phyloP scores from a whole-genome alignment of 768 basidiomycete species.

The Lyophyllum decastes region DNA sequence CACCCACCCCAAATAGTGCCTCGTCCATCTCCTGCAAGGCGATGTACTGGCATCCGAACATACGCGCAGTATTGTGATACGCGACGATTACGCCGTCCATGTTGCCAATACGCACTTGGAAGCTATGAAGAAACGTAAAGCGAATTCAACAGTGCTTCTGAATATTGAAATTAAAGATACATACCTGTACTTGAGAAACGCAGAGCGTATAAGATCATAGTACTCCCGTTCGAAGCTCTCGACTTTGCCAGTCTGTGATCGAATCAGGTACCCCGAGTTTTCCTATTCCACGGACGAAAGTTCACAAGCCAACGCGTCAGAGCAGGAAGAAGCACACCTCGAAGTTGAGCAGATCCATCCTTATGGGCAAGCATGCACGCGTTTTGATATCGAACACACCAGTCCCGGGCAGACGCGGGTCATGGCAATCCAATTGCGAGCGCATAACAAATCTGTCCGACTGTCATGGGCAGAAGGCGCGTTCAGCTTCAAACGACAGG shows the following conservation, averaged over 20 bases:
- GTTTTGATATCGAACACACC: conserved; percentile 98
- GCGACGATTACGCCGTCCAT: conserved; percentile 95
- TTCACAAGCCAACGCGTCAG: neutral
- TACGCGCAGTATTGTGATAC: conserved; percentile 82
- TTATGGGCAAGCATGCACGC: conserved; percentile 80
- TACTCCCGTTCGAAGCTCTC: conserved; percentile 93
- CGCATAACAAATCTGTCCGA: conserved; percentile 80
- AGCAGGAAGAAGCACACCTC: conserved; percentile 40
- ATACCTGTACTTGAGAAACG: conserved; percentile 92
- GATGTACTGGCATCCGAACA: conserved; percentile 95
- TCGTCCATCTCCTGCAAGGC: conserved; percentile 87
- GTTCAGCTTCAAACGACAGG: neutral
- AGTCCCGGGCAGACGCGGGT: conserved; percentile 79
- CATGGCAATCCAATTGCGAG: conserved; percentile 90
- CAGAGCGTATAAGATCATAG: conserved; percentile 91
- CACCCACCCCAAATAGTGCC: conserved; percentile 62
- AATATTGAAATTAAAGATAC: conserved; percentile 1
- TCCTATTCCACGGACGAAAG: conserved; percentile 45
- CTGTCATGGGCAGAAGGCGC: conserved; percentile 30
- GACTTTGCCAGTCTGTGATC: conserved; percentile 55
- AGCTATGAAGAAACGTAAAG: conserved; percentile 41
- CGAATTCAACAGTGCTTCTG: neutral
- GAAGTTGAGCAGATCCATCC: conserved; percentile 84
- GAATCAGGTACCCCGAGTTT: conserved; percentile 79
- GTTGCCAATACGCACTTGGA: conserved; percentile 94